Conservation (phyloP, 805 yeast species). For the Saccharomycopsis oosterbeekiorum region DNA sequence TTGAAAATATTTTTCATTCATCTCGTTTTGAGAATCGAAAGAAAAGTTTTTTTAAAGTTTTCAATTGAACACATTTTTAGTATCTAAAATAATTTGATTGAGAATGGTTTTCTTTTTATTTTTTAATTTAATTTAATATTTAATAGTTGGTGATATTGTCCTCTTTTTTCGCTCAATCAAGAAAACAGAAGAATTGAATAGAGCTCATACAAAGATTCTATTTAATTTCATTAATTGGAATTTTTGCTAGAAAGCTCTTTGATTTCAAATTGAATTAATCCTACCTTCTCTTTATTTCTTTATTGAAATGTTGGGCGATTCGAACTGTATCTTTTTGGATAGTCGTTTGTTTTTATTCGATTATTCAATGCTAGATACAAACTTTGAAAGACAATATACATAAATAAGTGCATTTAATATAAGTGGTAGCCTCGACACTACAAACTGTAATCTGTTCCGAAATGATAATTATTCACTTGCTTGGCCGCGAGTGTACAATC, state of each 20-base stretch:
- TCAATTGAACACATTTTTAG: not conserved
- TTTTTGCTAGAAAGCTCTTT: not conserved
- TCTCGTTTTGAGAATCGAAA: not conserved
- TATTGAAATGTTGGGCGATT: not conserved
- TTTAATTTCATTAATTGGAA: not conserved
- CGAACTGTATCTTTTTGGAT: not conserved
- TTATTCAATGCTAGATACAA: not conserved
- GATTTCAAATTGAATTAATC: not conserved
- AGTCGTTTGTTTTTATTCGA: not conserved
- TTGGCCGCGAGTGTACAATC: no score
- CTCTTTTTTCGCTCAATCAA: not conserved
- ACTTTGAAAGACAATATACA: not conserved
- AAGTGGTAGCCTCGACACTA: not conserved
- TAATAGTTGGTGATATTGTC: not conserved
- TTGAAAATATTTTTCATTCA: not conserved
- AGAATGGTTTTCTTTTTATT: not conserved
- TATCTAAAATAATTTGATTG: not conserved
- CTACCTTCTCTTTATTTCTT: not conserved
- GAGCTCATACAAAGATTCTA: not conserved
- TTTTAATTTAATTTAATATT: not conserved
- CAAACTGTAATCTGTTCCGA: not conserved
- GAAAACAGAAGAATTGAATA: not conserved
- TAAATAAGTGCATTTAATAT: not conserved
- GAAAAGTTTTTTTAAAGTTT: not conserved
- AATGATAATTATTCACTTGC: no score